phyloP scores from a whole-genome alignment of 2,329 filamentous ascomycete species.

The Nothomitra cinnamomea region DNA sequence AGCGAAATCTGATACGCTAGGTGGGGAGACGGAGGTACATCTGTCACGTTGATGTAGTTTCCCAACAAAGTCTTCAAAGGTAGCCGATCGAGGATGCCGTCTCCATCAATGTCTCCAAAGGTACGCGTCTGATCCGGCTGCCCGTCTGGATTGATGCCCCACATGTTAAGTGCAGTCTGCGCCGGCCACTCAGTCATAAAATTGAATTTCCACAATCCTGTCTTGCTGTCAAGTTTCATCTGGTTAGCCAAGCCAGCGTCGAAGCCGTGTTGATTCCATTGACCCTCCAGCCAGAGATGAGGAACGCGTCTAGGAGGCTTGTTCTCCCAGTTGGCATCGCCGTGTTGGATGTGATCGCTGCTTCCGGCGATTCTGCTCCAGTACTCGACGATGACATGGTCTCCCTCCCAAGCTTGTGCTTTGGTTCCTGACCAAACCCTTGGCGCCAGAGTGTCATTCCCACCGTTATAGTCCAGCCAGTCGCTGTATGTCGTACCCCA shows the following conservation, averaged over 20 bases:
- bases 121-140: slow-evolving; percentile 41
- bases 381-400: slow-evolving; percentile 46
- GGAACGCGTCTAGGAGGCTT: slow-evolving; percentile 35
- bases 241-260: slow-evolving; percentile 39
- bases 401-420: slow-evolving; percentile 39
- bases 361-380: slow-evolving; percentile 42
- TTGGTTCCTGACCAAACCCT: slow-evolving; percentile 40
- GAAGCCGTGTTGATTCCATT: slow-evolving; percentile 46
- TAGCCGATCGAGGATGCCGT: slow-evolving; percentile 43
- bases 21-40: slow-evolving; percentile 34
- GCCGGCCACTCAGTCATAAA: slow-evolving; percentile 48
- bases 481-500: slow-evolving; percentile 42
- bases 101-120: slow-evolving; percentile 43
- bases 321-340: slow-evolving; percentile 29
- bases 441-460: slow-evolving; percentile 29
- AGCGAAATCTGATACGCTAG: slow-evolving; percentile 37
- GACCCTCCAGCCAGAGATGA: slow-evolving; percentile 44
- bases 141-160: slow-evolving; percentile 48
- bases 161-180: slow-evolving; percentile 43
- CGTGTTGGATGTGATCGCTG: slow-evolving; percentile 42
- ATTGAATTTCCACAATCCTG: slow-evolving; percentile 39
- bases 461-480: slow-evolving; percentile 39
- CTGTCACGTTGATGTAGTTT: slow-evolving; percentile 41
- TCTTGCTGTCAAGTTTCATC: slow-evolving; percentile 28
- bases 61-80: slow-evolving; percentile 38